These are phyloP conservation scores for Thalassiosira ordinaria DNA, from an alignment of 352 stramenopile species.

Conservation along the genomic window DNA sequence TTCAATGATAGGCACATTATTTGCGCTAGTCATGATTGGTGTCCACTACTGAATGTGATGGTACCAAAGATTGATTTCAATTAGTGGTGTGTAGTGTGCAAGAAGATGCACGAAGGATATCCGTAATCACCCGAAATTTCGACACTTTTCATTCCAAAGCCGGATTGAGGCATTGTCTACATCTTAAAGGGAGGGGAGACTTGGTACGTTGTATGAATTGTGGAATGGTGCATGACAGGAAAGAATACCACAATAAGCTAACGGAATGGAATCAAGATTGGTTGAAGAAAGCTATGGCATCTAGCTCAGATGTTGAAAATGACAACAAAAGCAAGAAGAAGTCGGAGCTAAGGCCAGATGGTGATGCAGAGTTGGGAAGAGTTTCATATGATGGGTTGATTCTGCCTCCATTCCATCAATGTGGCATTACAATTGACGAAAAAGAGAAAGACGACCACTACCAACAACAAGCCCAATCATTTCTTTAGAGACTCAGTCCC, in stretches of 20 bases:
- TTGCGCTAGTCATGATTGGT: too few species aligned
- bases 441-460: not conserved
- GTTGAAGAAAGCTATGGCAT: conserved; percentile 61
- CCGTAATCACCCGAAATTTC: conserved; percentile 97
- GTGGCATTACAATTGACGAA: conserved; percentile 22
- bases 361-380: conserved; percentile 89
- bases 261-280: conserved; percentile 86
- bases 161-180: conserved; percentile 89
- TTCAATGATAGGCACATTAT: too few species aligned
- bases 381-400: conserved; percentile 67
- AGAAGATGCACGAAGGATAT: conserved; percentile 44
- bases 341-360: conserved; percentile 90
- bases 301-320: not conserved
- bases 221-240: conserved; percentile 81
- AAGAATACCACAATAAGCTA: conserved; percentile 90
- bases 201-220: conserved; percentile 90
- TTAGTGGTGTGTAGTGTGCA: too few species aligned
- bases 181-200: conserved; percentile 93
- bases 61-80: too few species aligned
- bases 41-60: too few species aligned
- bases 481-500: conserved; percentile 98
- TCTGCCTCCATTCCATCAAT: conserved; percentile 68
- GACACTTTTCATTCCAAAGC: conserved; percentile 93
- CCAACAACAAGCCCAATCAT: conserved; percentile 17
- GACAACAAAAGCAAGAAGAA: conserved; percentile 30